Percentiles rank a stretch among this genome's conserved stretches.
phyloP scores from a whole-genome alignment of 1,139 yeast species.

The Yamadazyma pseudoaaseri region DNA sequence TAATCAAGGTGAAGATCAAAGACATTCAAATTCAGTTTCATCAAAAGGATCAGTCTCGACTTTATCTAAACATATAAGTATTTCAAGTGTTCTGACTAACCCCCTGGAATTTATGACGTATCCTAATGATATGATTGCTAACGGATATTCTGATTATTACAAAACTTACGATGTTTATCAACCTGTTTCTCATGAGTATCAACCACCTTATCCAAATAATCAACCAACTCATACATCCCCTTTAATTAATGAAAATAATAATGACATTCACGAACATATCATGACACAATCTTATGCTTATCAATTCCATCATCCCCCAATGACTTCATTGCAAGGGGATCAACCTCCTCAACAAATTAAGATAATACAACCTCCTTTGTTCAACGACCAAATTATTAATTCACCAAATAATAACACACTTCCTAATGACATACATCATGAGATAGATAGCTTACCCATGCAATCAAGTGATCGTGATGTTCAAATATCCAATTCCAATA shows the following conservation, averaged over 20 bases:
- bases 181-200: conserved; percentile 3
- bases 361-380: conserved; percentile 5
- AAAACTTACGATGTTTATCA: conserved; percentile 2
- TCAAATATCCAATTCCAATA: background rate
- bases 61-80: background rate
- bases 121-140: background rate
- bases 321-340: conserved; percentile 1
- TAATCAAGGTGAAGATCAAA: background rate
- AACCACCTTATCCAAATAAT: background rate
- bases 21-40: conserved; percentile 1
- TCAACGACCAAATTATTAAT: background rate
- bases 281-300: background rate
- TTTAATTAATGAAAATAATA: background rate
- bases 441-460: background rate
- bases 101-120: conserved; percentile 1
- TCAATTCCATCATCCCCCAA: background rate
- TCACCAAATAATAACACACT: background rate
- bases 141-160: background rate
- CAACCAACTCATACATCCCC: background rate
- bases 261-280: background rate
- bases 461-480: background rate
- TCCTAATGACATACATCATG: no score
- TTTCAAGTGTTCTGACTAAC: conserved; percentile 1
- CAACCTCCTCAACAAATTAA: conserved; percentile 4
- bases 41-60: conserved; percentile 2